phyloP scores from a whole-genome alignment of 108 stramenopile species.

The Tribonema minus region DNA sequence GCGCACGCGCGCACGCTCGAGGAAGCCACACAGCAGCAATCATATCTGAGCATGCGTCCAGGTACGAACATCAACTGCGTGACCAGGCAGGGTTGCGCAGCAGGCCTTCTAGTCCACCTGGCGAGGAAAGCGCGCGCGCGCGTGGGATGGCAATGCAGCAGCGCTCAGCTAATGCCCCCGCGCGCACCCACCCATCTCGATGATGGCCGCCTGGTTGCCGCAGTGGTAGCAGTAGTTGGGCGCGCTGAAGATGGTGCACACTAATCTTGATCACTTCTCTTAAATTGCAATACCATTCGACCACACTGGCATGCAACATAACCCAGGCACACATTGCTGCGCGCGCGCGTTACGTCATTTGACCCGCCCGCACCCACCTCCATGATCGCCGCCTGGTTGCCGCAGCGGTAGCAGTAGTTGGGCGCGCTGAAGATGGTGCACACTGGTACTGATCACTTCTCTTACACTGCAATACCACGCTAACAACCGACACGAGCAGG shows the following conservation, averaged over 20 bases:
- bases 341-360: constrained; percentile 28
- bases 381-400: constrained; percentile 95
- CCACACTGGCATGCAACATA: neutral
- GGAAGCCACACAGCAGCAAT: no score
- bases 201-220: constrained; percentile 95
- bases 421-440: constrained; percentile 91
- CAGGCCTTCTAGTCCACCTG: no score
- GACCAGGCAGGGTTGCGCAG: no score
- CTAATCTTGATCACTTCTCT: neutral
- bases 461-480: neutral
- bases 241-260: constrained; percentile 82
- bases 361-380: constrained; percentile 72
- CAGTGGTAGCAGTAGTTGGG: constrained; percentile 99
- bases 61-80: no score
- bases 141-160: no score
- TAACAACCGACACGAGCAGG: neutral
- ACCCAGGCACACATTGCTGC: constrained; percentile 3
- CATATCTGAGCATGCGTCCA: no score
- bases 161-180: no score
- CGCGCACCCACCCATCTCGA: constrained; percentile 93
- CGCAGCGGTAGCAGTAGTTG: constrained; percentile 98
- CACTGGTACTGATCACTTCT: neutral
- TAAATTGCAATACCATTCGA: neutral
- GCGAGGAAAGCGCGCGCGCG: no score
- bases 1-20: no score